These are phyloP conservation scores for Monascus ruber DNA, from an alignment of 2,329 filamentous ascomycete genomes.

Conservation along the genomic window DNA sequence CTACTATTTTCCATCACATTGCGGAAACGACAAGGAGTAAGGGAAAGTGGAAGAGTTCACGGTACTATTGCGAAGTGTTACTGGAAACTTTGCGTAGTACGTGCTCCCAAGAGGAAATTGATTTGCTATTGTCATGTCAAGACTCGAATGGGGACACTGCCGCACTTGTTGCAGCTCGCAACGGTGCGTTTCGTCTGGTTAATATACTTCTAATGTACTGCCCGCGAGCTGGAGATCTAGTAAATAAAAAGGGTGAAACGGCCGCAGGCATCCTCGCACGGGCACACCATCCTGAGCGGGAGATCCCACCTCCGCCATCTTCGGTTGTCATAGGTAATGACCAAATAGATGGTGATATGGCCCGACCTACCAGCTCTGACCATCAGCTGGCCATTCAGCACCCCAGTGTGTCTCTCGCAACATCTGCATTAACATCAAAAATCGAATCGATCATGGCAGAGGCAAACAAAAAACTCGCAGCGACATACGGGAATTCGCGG, in stretches of 20 bases:
- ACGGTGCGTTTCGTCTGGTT: conserved; percentile 69
- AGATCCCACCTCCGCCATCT: conserved; percentile 58
- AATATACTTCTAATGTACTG: conserved; percentile 60
- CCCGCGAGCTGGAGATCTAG: conserved; percentile 64
- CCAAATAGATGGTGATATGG: conserved; percentile 18
- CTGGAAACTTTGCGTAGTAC: conserved; percentile 76
- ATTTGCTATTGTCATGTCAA: conserved; percentile 66
- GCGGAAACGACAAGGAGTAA: conserved; percentile 77
- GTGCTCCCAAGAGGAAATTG: conserved; percentile 63
- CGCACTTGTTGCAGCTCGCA: conserved; percentile 74
- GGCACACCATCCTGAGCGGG: conserved; percentile 56
- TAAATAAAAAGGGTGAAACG: conserved; percentile 69
- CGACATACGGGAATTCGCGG: conserved; percentile 48
- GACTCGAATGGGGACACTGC: conserved; percentile 87
- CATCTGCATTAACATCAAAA: conserved; percentile 56
- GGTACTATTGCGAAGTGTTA: conserved; percentile 88
- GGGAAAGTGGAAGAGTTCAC: conserved; percentile 75
- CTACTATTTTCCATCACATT: conserved; percentile 89
- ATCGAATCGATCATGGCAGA: conserved; percentile 59
- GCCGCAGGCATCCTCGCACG: conserved; percentile 73
- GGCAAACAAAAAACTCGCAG: conserved; percentile 58
- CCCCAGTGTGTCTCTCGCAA: conserved; percentile 47
- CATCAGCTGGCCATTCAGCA: conserved; percentile 17
- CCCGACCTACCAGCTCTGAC: conserved; percentile 17
- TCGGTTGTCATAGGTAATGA: conserved; percentile 42